These are phyloP conservation scores for Polygonum aviculare DNA, from an alignment of 148 eudicot genomes.

Conservation along the genomic window DNA sequence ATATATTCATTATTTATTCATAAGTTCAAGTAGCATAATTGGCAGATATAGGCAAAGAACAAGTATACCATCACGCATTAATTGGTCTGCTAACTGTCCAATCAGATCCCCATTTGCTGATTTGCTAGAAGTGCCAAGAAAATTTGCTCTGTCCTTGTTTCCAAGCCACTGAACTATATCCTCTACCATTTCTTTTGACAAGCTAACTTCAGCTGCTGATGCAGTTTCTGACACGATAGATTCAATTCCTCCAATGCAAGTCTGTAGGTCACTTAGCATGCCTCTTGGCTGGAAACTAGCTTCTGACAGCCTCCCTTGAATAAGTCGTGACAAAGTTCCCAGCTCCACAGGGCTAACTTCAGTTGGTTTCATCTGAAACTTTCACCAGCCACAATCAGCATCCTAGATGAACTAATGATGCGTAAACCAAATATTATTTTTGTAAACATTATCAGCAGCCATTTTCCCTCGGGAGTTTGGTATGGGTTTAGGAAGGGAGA, in stretches of 20 bases:
- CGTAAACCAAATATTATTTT: not conserved
- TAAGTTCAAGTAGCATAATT: not conserved
- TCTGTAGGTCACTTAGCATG: conserved; percentile 64
- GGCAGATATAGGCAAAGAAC: not conserved
- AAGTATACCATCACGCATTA: conserved; percentile 75
- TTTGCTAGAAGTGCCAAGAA: conserved; percentile 28
- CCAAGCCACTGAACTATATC: conserved; percentile 82
- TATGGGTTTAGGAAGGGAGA: not conserved
- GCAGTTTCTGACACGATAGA: conserved; percentile 38
- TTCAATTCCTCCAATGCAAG: conserved; percentile 58
- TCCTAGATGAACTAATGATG: not conserved
- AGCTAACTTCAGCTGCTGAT: conserved; percentile 70
- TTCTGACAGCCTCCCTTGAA: conserved; percentile 66
- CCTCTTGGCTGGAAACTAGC: conserved; percentile 59
- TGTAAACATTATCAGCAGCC: not conserved
- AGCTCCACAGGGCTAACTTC: conserved; percentile 63
- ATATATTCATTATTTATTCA: not conserved
- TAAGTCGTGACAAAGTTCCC: conserved; percentile 57
- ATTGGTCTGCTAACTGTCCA: conserved; percentile 81
- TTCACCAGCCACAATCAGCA: not conserved
- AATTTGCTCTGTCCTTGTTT: conserved; percentile 53
- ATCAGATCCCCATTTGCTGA: conserved; percentile 35
- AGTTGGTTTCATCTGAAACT: conserved; percentile 71
- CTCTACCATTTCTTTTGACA: conserved; percentile 61
- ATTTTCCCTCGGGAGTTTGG: not conserved